A percentile compares a stretch with the other conserved stretches of the same genome.
phyloP scores from a whole-genome alignment of 805 yeast species.

The Cyberlindnera veronae region DNA sequence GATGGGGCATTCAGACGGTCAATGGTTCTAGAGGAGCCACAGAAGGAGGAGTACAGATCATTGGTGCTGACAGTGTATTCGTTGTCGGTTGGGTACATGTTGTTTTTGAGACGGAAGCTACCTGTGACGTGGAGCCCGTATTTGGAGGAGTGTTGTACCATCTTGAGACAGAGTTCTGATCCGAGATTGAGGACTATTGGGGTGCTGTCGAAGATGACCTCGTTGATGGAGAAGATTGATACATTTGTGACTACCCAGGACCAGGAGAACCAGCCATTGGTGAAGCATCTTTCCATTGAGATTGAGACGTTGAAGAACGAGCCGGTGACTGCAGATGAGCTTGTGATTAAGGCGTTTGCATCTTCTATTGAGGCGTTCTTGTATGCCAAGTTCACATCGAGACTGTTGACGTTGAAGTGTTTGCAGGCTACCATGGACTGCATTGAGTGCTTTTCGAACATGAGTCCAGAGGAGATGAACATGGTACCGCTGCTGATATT shows the following conservation, averaged over 20 bases:
- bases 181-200: constrained; percentile 44
- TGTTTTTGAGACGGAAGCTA: constrained; percentile 61
- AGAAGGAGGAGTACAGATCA: constrained; percentile 44
- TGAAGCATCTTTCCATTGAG: constrained; percentile 17
- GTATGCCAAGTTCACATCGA: constrained; percentile 20
- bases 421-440: constrained; percentile 21
- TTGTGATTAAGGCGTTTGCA: constrained; percentile 19
- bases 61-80: constrained; percentile 58
- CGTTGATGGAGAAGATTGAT: constrained; percentile 54
- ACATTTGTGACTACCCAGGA: constrained; percentile 14
- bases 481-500: constrained; percentile 22
- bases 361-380: constrained; percentile 26
- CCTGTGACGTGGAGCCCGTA: constrained; percentile 59
- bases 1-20: constrained; percentile 41
- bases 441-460: constrained; percentile 14
- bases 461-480: constrained; percentile 18
- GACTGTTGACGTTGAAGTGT: constrained; percentile 20
- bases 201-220: constrained; percentile 54
- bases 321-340: constrained; percentile 10
- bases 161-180: constrained; percentile 38
- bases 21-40: constrained; percentile 35
- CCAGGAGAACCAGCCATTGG: constrained; percentile 17
- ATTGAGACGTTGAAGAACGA: constrained; percentile 13
- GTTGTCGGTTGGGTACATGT: constrained; percentile 57
- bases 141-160: constrained; percentile 55